These are phyloP conservation scores for Violaceomyces palustris DNA, from an alignment of 1,284 basidiomycete genomes.

Conservation along the genomic window DNA sequence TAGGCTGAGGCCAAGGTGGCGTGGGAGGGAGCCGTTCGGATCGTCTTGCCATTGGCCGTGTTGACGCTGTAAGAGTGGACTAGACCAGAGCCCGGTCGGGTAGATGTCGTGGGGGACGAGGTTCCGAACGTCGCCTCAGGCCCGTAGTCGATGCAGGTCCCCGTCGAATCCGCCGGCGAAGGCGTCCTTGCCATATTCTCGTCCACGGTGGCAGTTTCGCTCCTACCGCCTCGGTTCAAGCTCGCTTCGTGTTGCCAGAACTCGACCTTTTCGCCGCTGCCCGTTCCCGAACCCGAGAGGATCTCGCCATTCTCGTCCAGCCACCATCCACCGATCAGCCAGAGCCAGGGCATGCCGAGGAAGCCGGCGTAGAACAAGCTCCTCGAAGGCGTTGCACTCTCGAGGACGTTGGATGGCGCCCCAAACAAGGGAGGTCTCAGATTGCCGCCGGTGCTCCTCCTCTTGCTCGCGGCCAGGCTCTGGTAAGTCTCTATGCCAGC, in stretches of 20 bases:
- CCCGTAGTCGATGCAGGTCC: no score
- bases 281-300: conserved; percentile 2
- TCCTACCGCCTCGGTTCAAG: no score
- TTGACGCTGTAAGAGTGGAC: no score
- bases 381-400: conserved; percentile 18
- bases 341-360: conserved; percentile 45
- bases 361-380: conserved; percentile 44
- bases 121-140: no score
- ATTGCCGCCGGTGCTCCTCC: conserved; percentile 1
- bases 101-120: no score
- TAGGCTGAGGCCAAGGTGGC: no score
- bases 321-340: conserved; percentile 45
- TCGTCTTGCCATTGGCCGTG: no score
- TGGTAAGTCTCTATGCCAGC: conserved; percentile 6
- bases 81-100: no score
- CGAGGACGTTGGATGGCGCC: conserved; percentile 12
- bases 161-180: no score
- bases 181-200: no score
- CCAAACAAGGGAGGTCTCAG: conserved; percentile 5
- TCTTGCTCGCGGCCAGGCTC: conserved; percentile 1
- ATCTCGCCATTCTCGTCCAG: conserved; percentile 15
- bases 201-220: no score
- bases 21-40: no score
- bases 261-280: conserved; percentile 11
- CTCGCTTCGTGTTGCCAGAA: conserved; percentile 34